Conservation (phyloP, 306 rosid species). For the Albizia julibrissin region DNA sequence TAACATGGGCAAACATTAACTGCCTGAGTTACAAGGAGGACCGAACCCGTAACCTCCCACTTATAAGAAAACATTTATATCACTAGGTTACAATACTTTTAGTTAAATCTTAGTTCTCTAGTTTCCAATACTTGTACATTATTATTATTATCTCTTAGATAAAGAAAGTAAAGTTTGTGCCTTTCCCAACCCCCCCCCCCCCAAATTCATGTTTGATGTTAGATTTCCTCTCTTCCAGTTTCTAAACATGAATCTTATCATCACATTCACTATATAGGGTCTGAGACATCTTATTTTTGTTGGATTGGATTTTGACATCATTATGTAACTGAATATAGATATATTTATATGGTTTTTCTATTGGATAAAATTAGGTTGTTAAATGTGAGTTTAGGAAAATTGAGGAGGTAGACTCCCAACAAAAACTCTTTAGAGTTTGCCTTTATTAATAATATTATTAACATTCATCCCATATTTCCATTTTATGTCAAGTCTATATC, state of each 20-base stretch:
- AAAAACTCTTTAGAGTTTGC: not conserved
- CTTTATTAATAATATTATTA: too few species aligned
- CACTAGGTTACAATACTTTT: too few species aligned
- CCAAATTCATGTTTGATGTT: not conserved
- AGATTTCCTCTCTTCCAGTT: not conserved
- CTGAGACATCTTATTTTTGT: not conserved
- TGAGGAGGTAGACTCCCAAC: not conserved
- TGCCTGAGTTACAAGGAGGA: too few species aligned
- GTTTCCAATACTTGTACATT: constrained; percentile 27
- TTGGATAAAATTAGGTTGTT: not conserved
- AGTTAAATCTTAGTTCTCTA: not conserved
- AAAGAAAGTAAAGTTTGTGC: not conserved
- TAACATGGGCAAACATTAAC: too few species aligned
- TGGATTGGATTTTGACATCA: not conserved
- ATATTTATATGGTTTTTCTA: not conserved
- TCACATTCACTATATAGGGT: not conserved
- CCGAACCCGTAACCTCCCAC: too few species aligned
- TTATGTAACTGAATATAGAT: not conserved
- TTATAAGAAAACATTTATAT: too few species aligned
- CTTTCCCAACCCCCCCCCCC: too few species aligned
- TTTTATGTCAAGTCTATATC: not conserved
- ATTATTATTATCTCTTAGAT: constrained; percentile 7
- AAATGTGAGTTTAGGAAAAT: too few species aligned
- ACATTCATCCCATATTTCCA: not conserved
- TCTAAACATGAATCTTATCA: not conserved